Conservation (phyloP, 169 alveolate genomes). For the Sarcocystis neurona region DNA sequence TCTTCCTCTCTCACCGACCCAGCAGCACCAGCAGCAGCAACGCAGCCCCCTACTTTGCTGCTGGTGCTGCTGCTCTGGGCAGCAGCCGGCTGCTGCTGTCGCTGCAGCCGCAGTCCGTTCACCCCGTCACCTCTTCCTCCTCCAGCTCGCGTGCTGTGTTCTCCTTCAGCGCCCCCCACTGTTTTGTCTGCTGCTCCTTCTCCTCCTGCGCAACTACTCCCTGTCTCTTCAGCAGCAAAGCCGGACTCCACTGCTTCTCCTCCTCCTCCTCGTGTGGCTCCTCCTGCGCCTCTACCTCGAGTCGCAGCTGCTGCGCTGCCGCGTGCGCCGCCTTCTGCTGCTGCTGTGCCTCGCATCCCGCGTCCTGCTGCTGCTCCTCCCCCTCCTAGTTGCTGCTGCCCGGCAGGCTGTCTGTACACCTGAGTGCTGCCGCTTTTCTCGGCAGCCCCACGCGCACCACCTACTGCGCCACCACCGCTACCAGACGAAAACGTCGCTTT, state of each 20-base stretch:
- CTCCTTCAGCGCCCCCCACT: conserved; percentile 7
- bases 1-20: conserved; percentile 20
- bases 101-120: neutral
- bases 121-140: conserved; percentile 26
- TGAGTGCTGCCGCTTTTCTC: no score
- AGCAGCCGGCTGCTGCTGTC: neutral
- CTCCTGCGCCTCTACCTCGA: neutral
- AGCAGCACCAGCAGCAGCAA: neutral
- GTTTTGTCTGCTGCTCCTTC: conserved; percentile 4
- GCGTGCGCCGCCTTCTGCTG: neutral
- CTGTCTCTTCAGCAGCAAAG: neutral
- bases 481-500: no score
- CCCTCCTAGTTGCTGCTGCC: conserved; percentile 25
- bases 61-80: neutral
- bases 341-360: neutral
- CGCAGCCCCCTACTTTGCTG: conserved; percentile 1
- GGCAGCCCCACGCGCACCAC: no score
- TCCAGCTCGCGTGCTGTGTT: neutral
- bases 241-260: neutral
- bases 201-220: conserved; percentile 22
- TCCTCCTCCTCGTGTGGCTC: neutral
- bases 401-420: neutral
- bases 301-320: neutral
- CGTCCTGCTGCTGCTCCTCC: neutral
- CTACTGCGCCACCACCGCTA: no score